Percentiles rank a stretch among this genome's conserved stretches.
Conservation (phyloP, 208 protist genomes). For the Trypanosoma lewisi region DNA sequence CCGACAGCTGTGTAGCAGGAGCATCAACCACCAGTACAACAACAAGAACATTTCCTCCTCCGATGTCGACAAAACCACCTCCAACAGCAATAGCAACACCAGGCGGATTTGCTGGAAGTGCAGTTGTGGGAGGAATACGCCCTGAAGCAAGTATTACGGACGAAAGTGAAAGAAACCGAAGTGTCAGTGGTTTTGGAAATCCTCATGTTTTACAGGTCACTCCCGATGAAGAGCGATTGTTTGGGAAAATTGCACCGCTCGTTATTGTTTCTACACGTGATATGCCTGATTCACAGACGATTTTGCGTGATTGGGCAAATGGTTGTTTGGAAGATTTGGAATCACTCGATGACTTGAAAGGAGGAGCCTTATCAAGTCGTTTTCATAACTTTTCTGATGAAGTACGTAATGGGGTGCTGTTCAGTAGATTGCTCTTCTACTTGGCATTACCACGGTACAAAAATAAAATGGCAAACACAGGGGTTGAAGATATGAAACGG, state of each 20-base stretch:
- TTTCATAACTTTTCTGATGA: constrained; percentile 82
- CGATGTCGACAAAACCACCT: background rate
- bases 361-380: constrained; percentile 60
- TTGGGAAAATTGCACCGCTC: constrained; percentile 77
- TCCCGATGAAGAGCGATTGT: constrained; percentile 72
- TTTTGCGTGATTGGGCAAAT: constrained; percentile 87
- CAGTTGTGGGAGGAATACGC: too few species aligned
- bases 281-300: constrained; percentile 74
- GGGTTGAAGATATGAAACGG: background rate
- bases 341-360: constrained; percentile 77
- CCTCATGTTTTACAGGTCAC: background rate
- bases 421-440: constrained; percentile 88
- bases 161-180: background rate
- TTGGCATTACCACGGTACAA: constrained; percentile 82
- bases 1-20: too few species aligned
- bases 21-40: background rate
- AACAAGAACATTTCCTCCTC: background rate
- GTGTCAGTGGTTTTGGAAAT: background rate
- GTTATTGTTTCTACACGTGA: constrained; percentile 61
- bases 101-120: too few species aligned
- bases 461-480: constrained; percentile 26
- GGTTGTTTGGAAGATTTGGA: constrained; percentile 82
- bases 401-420: constrained; percentile 67
- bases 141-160: too few species aligned
- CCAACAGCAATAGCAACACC: too few species aligned